Evolutionary conservation across 2,329 filamentous ascomycete species (phyloP).

Genomic region (Ophiostoma sp.): DNA sequence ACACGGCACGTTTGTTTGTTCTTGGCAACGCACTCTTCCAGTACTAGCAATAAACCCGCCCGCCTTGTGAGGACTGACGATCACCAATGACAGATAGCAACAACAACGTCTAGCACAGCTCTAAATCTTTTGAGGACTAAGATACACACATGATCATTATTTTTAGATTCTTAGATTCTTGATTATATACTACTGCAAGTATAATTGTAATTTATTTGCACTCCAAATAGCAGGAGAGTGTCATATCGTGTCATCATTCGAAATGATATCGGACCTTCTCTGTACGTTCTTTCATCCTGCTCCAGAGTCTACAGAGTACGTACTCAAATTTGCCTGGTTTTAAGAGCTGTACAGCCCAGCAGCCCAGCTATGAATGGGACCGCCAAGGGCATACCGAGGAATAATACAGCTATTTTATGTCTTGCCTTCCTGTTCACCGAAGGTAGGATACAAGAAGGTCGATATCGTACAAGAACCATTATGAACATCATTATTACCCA

Average conservation of each 20-base stretch:
- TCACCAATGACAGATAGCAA: neutral
- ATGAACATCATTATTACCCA: neutral
- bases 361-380: neutral
- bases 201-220: no score
- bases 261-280: neutral
- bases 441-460: neutral
- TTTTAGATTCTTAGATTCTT: no score
- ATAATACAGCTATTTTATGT: neutral
- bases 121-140: neutral
- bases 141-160: no score
- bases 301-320: neutral
- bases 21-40: neutral
- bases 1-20: neutral
- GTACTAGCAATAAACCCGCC: neutral
- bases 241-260: neutral
- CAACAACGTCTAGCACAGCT: neutral
- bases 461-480: neutral
- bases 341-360: neutral
- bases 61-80: neutral
- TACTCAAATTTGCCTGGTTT: neutral
- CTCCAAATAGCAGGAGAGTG: neutral
- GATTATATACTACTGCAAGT: no score
- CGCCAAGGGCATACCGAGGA: neutral
- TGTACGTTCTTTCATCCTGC: neutral
- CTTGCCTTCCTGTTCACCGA: slow-evolving; percentile 3